phyloP scores from a whole-genome alignment of 2,329 filamentous ascomycete species.

The Chaetomium strumarium region DNA sequence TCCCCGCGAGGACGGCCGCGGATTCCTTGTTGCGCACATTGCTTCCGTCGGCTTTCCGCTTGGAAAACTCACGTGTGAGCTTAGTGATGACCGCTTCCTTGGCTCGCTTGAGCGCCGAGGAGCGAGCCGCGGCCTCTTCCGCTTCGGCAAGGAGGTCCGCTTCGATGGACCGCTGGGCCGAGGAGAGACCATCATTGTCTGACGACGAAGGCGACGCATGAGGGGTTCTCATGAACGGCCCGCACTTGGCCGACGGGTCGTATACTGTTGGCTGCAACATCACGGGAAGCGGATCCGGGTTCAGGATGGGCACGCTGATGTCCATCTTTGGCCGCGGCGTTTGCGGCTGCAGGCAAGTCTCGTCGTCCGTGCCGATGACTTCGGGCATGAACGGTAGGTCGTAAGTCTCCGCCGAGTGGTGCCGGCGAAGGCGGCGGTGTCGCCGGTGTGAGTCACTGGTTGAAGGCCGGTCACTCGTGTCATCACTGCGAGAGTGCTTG shows the following conservation, averaged over 20 bases:
- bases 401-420: constrained; percentile 22
- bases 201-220: background rate
- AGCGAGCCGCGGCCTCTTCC: constrained; percentile 50
- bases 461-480: constrained; percentile 22
- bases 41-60: constrained; percentile 3
- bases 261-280: constrained; percentile 54
- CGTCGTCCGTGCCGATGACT: constrained; percentile 27
- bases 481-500: constrained; percentile 27
- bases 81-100: constrained; percentile 56
- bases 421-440: constrained; percentile 23
- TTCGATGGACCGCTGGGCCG: constrained; percentile 53
- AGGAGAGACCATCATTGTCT: constrained; percentile 43
- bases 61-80: constrained; percentile 47
- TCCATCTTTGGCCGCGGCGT: constrained; percentile 24
- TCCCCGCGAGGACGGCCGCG: constrained; percentile 30
- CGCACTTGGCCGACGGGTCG: constrained; percentile 35
- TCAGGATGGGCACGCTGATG: constrained; percentile 47
- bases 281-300: constrained; percentile 43
- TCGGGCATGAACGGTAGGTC: constrained; percentile 22
- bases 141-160: constrained; percentile 53
- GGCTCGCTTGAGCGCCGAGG: constrained; percentile 50
- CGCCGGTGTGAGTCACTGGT: constrained; percentile 12
- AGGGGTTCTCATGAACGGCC: constrained; percentile 10
- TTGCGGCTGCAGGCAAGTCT: constrained; percentile 23
- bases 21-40: constrained; percentile 26